phyloP scores from a whole-genome alignment of 106 monocot genomes.

The Iris macrosiphon region DNA sequence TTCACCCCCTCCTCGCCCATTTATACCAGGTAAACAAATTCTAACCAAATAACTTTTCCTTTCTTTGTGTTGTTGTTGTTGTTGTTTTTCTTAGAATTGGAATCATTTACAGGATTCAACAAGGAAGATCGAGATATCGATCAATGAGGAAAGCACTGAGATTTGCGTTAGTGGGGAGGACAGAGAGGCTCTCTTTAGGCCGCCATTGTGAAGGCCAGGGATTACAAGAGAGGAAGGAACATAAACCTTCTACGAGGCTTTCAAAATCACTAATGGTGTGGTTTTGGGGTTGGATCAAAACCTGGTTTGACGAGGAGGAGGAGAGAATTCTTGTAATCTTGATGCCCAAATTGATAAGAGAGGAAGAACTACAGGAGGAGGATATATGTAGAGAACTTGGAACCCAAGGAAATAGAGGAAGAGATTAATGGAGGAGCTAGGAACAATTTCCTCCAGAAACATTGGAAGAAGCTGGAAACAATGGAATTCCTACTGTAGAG shows the following conservation, averaged over 20 bases:
- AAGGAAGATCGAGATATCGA: constrained; percentile 32
- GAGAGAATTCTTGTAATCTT: constrained; percentile 17
- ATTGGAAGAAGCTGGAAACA: not conserved
- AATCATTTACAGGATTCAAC: constrained; percentile 24
- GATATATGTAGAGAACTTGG: not conserved
- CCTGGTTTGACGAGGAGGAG: constrained; percentile 39
- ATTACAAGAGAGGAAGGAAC: constrained; percentile 5
- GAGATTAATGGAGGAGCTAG: not conserved
- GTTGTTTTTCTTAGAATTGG: constrained; percentile 6
- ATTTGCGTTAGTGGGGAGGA: constrained; percentile 30
- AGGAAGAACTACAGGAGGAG: not conserved
- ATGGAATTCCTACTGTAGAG: not conserved
- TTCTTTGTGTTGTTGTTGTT: not conserved
- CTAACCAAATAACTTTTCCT: too few species aligned
- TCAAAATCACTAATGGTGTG: constrained; percentile 31
- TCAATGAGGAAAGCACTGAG: constrained; percentile 20
- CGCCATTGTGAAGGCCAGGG: constrained; percentile 15
- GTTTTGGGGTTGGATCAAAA: constrained; percentile 25
- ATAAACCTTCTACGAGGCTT: constrained; percentile 26
- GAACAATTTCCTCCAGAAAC: too few species aligned
- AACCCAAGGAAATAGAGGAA: not conserved
- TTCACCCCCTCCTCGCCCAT: constrained; percentile 36
- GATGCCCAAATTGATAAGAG: constrained; percentile 25
- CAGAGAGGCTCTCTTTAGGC: constrained; percentile 9
- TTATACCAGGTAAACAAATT: constrained; percentile 54